A percentile compares a stretch with the other conserved stretches of the same genome.
Conservation (phyloP, 257 asterid genomes). For the Plantago major region DNA sequence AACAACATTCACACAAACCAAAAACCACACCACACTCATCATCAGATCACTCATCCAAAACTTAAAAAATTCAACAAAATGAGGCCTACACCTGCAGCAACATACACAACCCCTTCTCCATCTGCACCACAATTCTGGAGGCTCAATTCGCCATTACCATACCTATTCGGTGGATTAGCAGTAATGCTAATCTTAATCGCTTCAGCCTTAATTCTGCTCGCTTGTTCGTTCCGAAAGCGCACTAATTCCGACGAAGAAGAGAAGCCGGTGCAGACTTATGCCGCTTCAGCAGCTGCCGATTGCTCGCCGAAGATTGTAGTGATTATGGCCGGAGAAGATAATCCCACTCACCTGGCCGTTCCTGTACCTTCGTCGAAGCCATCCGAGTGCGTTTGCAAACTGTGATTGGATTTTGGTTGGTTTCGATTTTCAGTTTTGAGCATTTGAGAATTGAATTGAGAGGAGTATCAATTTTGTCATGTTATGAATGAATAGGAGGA, state of each 20-base stretch:
- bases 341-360: conserved; percentile 60
- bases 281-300: conserved; percentile 9
- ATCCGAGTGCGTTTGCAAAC: conserved; percentile 8
- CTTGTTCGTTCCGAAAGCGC: conserved; percentile 41
- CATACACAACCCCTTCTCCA: neutral
- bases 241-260: conserved; percentile 13
- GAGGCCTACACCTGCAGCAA: conserved; percentile 21
- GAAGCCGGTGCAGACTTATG: conserved; percentile 26
- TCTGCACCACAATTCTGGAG: conserved; percentile 35
- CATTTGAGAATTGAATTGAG: neutral
- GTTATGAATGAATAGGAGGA: neutral
- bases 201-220: conserved; percentile 46
- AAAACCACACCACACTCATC: too few species aligned
- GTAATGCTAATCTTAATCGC: conserved; percentile 37
- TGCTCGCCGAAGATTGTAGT: conserved; percentile 54
- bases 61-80: conserved; percentile 10
- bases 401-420: conserved; percentile 3
- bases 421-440: neutral
- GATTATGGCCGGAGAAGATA: conserved; percentile 74
- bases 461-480: conserved; percentile 20
- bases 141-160: conserved; percentile 76
- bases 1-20: too few species aligned
- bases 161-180: conserved; percentile 52
- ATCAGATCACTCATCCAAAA: too few species aligned
- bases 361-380: conserved; percentile 30